These are phyloP conservation scores for Pseudofabraea citricarpa DNA, from an alignment of 2,329 filamentous ascomycete species.

Conservation along the genomic window DNA sequence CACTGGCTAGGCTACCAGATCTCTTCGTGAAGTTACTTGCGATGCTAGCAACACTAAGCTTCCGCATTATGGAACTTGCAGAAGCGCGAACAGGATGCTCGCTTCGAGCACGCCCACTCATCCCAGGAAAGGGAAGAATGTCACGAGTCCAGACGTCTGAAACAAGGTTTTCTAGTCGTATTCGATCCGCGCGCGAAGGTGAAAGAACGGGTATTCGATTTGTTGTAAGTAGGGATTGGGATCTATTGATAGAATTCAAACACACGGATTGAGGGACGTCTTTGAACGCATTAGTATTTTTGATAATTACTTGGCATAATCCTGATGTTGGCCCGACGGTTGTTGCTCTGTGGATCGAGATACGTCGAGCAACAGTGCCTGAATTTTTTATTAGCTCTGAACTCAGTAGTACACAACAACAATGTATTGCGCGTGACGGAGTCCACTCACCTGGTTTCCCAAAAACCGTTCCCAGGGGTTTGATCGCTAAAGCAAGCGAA, in stretches of 20 bases:
- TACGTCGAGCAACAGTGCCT: conserved; percentile 60
- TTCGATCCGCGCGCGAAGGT: conserved; percentile 69
- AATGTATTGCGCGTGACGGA: no score
- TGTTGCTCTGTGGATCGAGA: conserved; percentile 76
- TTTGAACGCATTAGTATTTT: conserved; percentile 71
- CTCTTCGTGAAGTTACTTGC: conserved; percentile 71
- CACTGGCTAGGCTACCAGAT: conserved; percentile 36
- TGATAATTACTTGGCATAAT: conserved; percentile 75
- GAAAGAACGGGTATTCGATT: conserved; percentile 66
- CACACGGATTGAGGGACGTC: conserved; percentile 40
- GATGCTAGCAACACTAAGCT: conserved; percentile 78
- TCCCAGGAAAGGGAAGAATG: conserved; percentile 75
- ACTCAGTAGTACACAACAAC: no score
- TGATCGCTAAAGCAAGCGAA: conserved; percentile 65
- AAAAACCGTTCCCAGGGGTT: conserved; percentile 70
- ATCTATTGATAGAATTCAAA: conserved; percentile 60
- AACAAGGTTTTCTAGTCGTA: conserved; percentile 69
- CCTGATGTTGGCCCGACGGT: conserved; percentile 66
- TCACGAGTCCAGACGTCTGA: conserved; percentile 82
- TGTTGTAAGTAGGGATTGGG: conserved; percentile 72
- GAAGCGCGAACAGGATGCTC: conserved; percentile 71
- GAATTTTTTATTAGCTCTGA: no score
- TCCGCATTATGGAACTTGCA: conserved; percentile 84
- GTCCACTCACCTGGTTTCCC: conserved; percentile 63
- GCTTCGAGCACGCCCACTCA: conserved; percentile 59